Conservation (phyloP, 2,329 filamentous ascomycete species). For the Hypoxylon sp. region DNA sequence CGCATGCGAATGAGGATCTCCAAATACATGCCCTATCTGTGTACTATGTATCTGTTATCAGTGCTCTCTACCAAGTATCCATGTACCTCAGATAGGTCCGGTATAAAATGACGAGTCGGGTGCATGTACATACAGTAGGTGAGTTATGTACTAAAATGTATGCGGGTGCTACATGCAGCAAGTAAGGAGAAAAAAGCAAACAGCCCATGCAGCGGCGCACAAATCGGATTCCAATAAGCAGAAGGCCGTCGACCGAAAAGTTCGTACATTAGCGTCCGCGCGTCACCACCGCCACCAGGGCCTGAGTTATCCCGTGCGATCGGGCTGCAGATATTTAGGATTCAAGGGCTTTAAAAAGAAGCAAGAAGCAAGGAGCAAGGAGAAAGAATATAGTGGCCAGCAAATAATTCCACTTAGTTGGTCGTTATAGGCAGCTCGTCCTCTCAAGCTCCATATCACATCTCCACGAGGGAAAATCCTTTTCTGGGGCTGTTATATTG, state of each 20-base stretch:
- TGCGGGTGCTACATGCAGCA: background rate
- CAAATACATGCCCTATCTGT: no score
- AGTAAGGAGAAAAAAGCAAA: conserved; percentile 5
- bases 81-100: no score
- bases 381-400: background rate
- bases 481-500: background rate
- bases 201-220: background rate
- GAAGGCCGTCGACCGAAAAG: conserved; percentile 4
- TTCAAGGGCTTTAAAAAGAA: conserved; percentile 1
- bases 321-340: background rate
- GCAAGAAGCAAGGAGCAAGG: background rate
- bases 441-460: background rate
- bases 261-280: conserved; percentile 7
- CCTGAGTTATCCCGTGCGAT: background rate
- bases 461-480: background rate
- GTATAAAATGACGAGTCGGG: background rate
- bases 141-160: background rate
- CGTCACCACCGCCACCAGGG: background rate
- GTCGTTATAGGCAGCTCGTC: background rate
- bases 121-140: background rate
- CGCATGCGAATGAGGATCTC: background rate
- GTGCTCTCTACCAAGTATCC: background rate
- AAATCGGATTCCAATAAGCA: conserved; percentile 6
- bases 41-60: background rate
- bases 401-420: background rate